Conservation (phyloP, 495 filamentous ascomycete species). For the Podospora sp. region DNA sequence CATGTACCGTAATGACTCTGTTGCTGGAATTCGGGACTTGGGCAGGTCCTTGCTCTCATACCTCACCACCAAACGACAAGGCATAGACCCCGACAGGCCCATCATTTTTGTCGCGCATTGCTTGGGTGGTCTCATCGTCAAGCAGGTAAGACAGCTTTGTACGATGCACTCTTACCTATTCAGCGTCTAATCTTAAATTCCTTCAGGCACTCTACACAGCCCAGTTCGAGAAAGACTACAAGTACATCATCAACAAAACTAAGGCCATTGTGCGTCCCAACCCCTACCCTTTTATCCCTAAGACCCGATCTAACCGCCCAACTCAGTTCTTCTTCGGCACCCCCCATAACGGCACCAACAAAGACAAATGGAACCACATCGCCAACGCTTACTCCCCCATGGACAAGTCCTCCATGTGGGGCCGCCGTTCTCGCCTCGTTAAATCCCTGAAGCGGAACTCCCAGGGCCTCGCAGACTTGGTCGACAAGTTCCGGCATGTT, state of each 20-base stretch:
- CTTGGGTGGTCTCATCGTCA: conserved; percentile 24
- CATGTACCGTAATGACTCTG: conserved; percentile 20
- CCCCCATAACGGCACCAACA: conserved; percentile 20
- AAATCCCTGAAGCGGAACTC: too few relatives aligned
- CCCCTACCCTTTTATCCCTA: neutral
- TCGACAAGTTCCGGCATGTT: too few relatives aligned
- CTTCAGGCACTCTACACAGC: too few relatives aligned
- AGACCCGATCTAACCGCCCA: neutral
- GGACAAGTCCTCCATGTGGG: too few relatives aligned
- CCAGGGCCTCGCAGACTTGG: too few relatives aligned
- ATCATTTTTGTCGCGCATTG: conserved; percentile 24
- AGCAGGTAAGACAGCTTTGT: conserved; percentile 25
- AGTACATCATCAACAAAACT: conserved; percentile 4
- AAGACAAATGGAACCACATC: conserved; percentile 15
- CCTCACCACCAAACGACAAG: neutral
- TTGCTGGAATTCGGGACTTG: conserved; percentile 19
- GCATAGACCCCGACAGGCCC: neutral
- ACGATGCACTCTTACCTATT: too few relatives aligned
- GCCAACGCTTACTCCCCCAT: conserved; percentile 13
- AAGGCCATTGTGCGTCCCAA: conserved; percentile 16
- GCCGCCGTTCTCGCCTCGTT: too few relatives aligned
- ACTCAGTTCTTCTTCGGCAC: conserved; percentile 26
- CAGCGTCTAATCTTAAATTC: too few relatives aligned
- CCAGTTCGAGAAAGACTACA: conserved; percentile 4
- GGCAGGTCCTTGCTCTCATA: conserved; percentile 19